Conservation (phyloP, 2,329 filamentous ascomycete genomes). For the Neodidymelliopsis sp. region DNA sequence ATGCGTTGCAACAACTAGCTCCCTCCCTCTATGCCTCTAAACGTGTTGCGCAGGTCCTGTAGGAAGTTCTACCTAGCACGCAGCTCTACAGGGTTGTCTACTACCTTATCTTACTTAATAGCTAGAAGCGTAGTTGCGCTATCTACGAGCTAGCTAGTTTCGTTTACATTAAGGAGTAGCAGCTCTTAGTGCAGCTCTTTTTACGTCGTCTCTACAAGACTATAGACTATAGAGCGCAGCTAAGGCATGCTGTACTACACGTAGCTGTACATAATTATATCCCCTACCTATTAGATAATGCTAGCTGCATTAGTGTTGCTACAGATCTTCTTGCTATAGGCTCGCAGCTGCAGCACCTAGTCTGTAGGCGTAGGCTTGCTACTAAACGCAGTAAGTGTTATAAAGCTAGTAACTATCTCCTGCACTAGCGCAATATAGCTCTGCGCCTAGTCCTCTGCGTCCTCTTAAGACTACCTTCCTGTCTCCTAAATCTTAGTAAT, state of each 20-base stretch:
- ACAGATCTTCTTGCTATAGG: slow-evolving; percentile 8
- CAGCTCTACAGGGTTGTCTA: slow-evolving; percentile 6
- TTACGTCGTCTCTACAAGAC: slow-evolving; percentile 17
- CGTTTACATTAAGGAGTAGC: slow-evolving; percentile 15
- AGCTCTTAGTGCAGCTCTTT: slow-evolving; percentile 5
- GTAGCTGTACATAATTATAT: slow-evolving; percentile 17
- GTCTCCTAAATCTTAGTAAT: neutral
- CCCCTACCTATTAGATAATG: slow-evolving; percentile 12
- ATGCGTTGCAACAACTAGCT: neutral
- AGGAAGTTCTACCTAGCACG: neutral
- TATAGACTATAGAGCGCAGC: slow-evolving; percentile 21
- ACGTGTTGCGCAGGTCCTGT: neutral
- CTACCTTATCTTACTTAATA: slow-evolving; percentile 16
- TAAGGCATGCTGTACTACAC: slow-evolving; percentile 22
- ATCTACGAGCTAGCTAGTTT: neutral
- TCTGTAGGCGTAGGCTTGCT: slow-evolving; percentile 6
- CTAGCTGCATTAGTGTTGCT: slow-evolving; percentile 7
- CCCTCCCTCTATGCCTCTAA: neutral
- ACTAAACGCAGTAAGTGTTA: neutral
- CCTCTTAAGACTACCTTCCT: neutral
- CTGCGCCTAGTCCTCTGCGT: neutral
- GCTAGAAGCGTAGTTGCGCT: slow-evolving; percentile 3
- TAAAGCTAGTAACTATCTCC: slow-evolving; percentile 5
- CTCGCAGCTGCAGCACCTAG: slow-evolving; percentile 1
- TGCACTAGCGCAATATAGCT: slow-evolving; percentile 4